These are phyloP conservation scores for Cutaneotrichosporon dermatis DNA, from an alignment of 1,284 basidiomycete genomes.

Conservation along the genomic window DNA sequence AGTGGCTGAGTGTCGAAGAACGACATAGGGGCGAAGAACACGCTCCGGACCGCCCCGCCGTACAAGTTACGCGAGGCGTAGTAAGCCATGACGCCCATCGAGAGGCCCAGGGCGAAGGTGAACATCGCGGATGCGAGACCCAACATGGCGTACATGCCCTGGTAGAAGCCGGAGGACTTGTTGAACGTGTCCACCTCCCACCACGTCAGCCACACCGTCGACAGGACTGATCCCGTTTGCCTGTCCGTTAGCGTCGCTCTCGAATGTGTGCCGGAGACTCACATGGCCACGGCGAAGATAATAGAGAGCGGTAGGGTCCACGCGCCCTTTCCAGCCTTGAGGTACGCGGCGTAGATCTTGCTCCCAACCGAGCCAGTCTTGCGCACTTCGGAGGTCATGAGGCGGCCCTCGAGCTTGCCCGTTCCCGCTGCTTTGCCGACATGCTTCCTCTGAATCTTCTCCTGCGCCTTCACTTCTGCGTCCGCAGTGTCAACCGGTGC, in stretches of 20 bases:
- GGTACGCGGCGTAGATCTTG: constrained; percentile 64
- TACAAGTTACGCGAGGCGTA: constrained; percentile 61
- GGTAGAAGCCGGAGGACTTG: constrained; percentile 56
- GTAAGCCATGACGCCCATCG: constrained; percentile 58
- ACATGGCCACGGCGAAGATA: constrained; percentile 57
- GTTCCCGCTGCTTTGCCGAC: constrained; percentile 56
- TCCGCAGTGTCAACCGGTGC: constrained; percentile 20
- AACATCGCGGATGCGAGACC: constrained; percentile 56
- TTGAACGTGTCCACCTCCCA: constrained; percentile 58
- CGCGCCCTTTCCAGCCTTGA: constrained; percentile 60
- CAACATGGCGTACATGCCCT: constrained; percentile 65
- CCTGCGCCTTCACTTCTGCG: neutral
- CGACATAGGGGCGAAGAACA: constrained; percentile 65
- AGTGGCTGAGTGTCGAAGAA: constrained; percentile 66
- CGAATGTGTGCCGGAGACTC: constrained; percentile 4
- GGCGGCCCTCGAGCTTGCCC: constrained; percentile 56
- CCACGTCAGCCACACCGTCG: constrained; percentile 59
- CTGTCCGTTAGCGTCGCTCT: constrained; percentile 7
- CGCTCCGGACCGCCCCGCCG: constrained; percentile 55
- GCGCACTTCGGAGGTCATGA: constrained; percentile 50
- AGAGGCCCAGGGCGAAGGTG: constrained; percentile 60
- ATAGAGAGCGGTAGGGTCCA: constrained; percentile 60
- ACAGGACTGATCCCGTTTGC: constrained; percentile 57
- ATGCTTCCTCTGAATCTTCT: constrained; percentile 28
- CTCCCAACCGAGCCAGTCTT: constrained; percentile 62